Evolutionary conservation across 352 stramenopile genomes (phyloP), one percentile per base, ranked within the genome.

Genomic region (Phytophthora meadii): DNA sequence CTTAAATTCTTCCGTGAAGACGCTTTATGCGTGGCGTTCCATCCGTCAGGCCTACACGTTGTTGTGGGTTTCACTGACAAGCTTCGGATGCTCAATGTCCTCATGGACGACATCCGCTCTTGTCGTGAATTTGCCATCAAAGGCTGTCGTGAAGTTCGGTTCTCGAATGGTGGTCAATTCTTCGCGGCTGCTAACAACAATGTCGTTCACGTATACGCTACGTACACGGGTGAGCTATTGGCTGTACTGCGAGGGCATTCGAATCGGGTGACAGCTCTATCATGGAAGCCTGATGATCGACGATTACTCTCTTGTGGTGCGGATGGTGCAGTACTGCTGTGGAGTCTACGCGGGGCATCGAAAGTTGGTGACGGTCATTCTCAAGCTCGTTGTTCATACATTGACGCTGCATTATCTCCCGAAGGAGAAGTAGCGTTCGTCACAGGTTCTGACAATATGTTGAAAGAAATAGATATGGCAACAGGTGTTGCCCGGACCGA

Each of bases 31-130:
- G 77, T 98, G 24, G 85, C 93, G 4, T 93, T 98, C 56, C 95
- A 98, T 61, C 95, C 95, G 14, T 97, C 87, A 0, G 95, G 95
- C 0, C 74, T 95, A 36, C 83, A 93, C 25, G 63, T 98, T 32
- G 83, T 96, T 15, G 89, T 98, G 17, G 95, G 92, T 0, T 98
- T 98, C 50, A 84, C 89, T 0, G 95, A 98, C 76, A 98, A 98
- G 55, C 73, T 98, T 24, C 91, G 94, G 50, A 76, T 98, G 64
- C 90, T 98, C 60, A 98, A 98, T 61, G 87, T 98, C 19, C 75
- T 98, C 17, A 97, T 98, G 87, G 93, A 98, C 61, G 94, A 98
- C 51, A 88, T 98, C 32, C 79, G 90, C 0, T 71, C 87, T 30
- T 98, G 91, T 42, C 88, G 94, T 5, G 93, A 98, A 60, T 90